These are phyloP conservation scores for Pachysandra terminalis DNA, from an alignment of 164 flowering plant species.

Conservation along the genomic window DNA sequence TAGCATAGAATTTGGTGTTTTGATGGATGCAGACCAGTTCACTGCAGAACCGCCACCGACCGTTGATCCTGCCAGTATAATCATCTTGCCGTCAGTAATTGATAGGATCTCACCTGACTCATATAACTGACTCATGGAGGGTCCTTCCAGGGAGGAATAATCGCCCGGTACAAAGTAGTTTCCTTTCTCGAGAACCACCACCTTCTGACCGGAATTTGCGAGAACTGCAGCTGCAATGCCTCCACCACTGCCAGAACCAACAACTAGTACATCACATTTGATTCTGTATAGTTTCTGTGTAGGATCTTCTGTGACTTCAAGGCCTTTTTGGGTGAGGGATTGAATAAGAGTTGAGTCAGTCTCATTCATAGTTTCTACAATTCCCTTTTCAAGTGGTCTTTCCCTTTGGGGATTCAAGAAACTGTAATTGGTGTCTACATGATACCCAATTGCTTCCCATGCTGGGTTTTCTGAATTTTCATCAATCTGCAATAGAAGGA, in stretches of 20 bases:
- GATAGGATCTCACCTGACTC: constrained; percentile 44
- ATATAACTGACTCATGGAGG: constrained; percentile 26
- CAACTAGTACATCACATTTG: constrained; percentile 57
- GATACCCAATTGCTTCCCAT: constrained; percentile 58
- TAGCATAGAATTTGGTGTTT: constrained; percentile 29
- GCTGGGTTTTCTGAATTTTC: constrained; percentile 49
- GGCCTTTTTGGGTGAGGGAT: constrained; percentile 43
- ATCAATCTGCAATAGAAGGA: constrained; percentile 31
- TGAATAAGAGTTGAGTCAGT: constrained; percentile 32
- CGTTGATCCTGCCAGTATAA: constrained; percentile 61
- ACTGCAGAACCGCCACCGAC: constrained; percentile 79
- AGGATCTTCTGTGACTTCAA: constrained; percentile 30
- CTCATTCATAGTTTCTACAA: constrained; percentile 40
- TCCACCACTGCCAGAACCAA: constrained; percentile 45
- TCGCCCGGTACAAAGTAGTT: constrained; percentile 42
- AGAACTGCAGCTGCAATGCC: constrained; percentile 45
- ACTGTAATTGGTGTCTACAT: constrained; percentile 16
- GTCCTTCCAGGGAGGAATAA: constrained; percentile 37
- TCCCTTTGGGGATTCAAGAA: constrained; percentile 8
- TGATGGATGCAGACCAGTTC: constrained; percentile 43
- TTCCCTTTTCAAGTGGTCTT: constrained; percentile 52
- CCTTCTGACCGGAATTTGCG: constrained; percentile 32
- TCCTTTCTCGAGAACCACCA: constrained; percentile 65
- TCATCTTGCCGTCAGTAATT: constrained; percentile 26
- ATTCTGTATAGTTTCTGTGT: constrained; percentile 26